Evolutionary conservation across 805 yeast species (phyloP).

Genomic region (Pichia pseudocactophila): DNA sequence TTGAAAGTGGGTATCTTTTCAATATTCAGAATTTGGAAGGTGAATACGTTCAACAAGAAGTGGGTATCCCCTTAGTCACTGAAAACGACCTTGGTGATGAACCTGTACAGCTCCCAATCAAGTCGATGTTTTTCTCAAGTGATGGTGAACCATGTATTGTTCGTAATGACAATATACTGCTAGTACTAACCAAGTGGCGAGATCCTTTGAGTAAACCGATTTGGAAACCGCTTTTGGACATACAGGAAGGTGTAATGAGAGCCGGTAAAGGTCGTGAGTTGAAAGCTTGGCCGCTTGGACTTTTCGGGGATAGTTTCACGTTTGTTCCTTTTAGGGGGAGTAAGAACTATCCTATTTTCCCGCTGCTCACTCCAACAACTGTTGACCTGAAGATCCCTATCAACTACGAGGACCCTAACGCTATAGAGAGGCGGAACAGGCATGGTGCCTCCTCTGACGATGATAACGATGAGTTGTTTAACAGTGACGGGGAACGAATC

Average conservation of each 20-base stretch:
- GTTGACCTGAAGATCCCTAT: conserved; percentile 64
- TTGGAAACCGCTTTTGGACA: conserved; percentile 81
- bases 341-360: conserved; percentile 62
- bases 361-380: conserved; percentile 78
- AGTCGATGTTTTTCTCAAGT: conserved; percentile 75
- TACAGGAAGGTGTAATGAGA: conserved; percentile 41
- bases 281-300: conserved; percentile 83
- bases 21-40: conserved; percentile 31
- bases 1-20: conserved; percentile 16
- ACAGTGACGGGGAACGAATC: conserved; percentile 42
- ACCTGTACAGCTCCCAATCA: conserved; percentile 24
- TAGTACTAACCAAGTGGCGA: conserved; percentile 74
- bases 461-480: conserved; percentile 17
- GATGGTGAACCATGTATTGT: conserved; percentile 87
- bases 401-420: conserved; percentile 17
- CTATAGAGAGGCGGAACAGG: conserved; percentile 10
- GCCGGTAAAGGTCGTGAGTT: conserved; percentile 50
- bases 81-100: conserved; percentile 2
- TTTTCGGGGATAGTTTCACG: conserved; percentile 57
- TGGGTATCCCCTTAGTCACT: conserved; percentile 33
- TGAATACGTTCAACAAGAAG: conserved; percentile 34
- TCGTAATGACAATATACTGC: conserved; percentile 66
- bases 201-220: conserved; percentile 54
- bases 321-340: conserved; percentile 70
- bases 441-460: neutral